phyloP scores from a whole-genome alignment of 371 early-diverging fungal species.

The Coemansia sp. region DNA sequence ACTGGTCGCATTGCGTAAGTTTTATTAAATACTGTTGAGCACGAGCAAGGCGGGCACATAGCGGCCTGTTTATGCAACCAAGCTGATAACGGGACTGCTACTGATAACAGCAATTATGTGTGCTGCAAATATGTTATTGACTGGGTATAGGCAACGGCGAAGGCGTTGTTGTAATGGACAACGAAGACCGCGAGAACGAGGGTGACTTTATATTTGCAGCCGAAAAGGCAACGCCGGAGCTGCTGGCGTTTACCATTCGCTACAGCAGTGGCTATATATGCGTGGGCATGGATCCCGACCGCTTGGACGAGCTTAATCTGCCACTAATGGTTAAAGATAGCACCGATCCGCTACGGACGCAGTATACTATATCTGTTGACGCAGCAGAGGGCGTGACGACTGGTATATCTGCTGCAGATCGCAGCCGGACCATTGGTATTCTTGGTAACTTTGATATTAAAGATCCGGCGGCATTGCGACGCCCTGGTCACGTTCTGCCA shows the following conservation, averaged over 20 bases:
- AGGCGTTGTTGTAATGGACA: slow-evolving; percentile 90
- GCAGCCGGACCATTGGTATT: slow-evolving; percentile 74
- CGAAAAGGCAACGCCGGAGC: slow-evolving; percentile 80
- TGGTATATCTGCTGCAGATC: slow-evolving; percentile 92
- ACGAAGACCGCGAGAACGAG: slow-evolving; percentile 97
- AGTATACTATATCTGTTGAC: slow-evolving; percentile 91
- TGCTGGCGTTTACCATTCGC: slow-evolving; percentile 92
- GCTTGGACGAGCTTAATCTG: slow-evolving; percentile 76
- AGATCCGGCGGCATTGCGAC: slow-evolving; percentile 70
- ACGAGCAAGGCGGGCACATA: background rate
- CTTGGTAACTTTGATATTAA: slow-evolving; percentile 70
- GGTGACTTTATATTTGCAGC: slow-evolving; percentile 96
- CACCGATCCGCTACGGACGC: slow-evolving; percentile 85
- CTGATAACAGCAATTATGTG: background rate
- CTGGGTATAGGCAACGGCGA: slow-evolving; percentile 62
- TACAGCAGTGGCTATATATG: slow-evolving; percentile 93
- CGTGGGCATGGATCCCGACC: slow-evolving; percentile 72
- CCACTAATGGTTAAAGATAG: slow-evolving; percentile 93
- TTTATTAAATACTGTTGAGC: background rate
- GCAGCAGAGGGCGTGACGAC: slow-evolving; percentile 82
- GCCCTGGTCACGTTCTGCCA: slow-evolving; percentile 95
- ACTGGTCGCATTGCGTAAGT: slow-evolving; percentile 70
- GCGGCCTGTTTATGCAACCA: background rate
- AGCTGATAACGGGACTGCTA: background rate
- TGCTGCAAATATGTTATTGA: background rate